Evolutionary conservation across 2,329 filamentous ascomycete genomes (phyloP), one percentile per base, ranked within the genome.

Genomic region (Pezicula neosporulosa): DNA sequence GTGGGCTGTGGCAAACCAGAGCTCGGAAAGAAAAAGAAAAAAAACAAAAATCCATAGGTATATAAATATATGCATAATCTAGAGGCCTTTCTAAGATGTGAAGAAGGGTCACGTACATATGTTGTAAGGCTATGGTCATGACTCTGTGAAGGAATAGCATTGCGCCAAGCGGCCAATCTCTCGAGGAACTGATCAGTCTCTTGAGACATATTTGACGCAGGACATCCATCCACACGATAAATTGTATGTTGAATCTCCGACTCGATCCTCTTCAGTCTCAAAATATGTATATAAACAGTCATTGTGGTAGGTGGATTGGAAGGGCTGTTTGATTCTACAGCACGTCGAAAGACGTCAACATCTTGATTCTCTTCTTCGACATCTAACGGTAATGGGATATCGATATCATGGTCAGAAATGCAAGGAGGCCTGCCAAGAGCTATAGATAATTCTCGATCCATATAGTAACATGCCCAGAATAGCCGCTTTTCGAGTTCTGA

Each of bases 401-500:
- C 75, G 37, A 78, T 77, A 53, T 76, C 70, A 27, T 72, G 66
- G 52, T 77, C 74, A 1, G 74, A 66, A 15, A 77, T 72, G 49
- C 73, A 76, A 41, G 74, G 68, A 0, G 75, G 75, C 6, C 75
- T 69, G 1, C 75, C 76, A 4, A 77, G 68, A 2, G 74, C 76
- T 49, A 76, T 71, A 2, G 74, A 72, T 18, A 77, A 70, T 1
- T 71, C 72, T 24, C 74, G 61, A 38, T 78, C 73, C 1, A 77
- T 61, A 9, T 72, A 71, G 55, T 77, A 78, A 6, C 76, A 70
- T 2, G 72, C 72, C 75, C 75, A 78, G 54, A 78, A 78, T 0
- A 78, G 64, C 4, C 73, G 68, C 27, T 49, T 51, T n/a, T 54
- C 44, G 2, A 54, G 37, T 19, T 54, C 48, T 15, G 38, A 42